Percentiles rank a stretch among this genome's conserved stretches.
These are phyloP conservation scores for Trypanosomatidae sp. DNA, from an alignment of 208 protist genomes.

Conservation along the genomic window DNA sequence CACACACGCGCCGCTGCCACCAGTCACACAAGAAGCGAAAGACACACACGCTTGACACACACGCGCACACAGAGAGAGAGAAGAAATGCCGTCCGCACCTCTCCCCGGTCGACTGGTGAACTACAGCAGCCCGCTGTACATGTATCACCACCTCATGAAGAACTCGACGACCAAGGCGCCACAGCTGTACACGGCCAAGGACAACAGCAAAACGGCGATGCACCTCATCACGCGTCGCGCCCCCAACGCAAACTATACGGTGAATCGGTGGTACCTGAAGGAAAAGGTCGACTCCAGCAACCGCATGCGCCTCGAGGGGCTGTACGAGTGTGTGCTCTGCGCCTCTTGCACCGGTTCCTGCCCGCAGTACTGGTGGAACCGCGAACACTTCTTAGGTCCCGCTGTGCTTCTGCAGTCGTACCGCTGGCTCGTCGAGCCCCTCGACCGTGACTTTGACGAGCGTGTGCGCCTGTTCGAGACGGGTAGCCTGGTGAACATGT, in stretches of 20 bases:
- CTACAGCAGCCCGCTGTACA: slow-evolving; percentile 79
- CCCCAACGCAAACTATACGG: slow-evolving; percentile 48
- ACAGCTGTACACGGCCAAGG: slow-evolving; percentile 83
- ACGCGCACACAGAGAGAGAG: too few relatives aligned
- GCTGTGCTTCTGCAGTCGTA: slow-evolving; percentile 90
- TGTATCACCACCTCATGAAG: slow-evolving; percentile 80
- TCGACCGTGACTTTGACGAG: slow-evolving; percentile 85
- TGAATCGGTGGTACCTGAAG: slow-evolving; percentile 90
- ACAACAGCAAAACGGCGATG: slow-evolving; percentile 87
- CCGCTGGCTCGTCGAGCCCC: slow-evolving; percentile 89
- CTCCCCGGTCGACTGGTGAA: slow-evolving; percentile 49
- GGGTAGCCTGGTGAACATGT: slow-evolving; percentile 85
- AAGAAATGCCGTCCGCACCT: slow-evolving; percentile 67
- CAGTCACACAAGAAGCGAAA: neutral
- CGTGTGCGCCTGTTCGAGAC: slow-evolving; percentile 88
- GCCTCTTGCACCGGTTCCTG: slow-evolving; percentile 87
- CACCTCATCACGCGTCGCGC: slow-evolving; percentile 59
- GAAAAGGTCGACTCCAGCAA: slow-evolving; percentile 86
- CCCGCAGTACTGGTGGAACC: slow-evolving; percentile 93
- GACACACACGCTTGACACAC: neutral
- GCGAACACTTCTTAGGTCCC: slow-evolving; percentile 89
- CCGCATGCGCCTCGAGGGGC: slow-evolving; percentile 78
- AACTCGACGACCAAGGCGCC: slow-evolving; percentile 53
- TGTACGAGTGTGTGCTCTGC: slow-evolving; percentile 92
- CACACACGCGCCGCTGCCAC: neutral